A percentile compares a stretch with the other conserved stretches of the same genome.
Evolutionary conservation across 2,329 filamentous ascomycete species (phyloP).

Genomic region (Setomelanomma holmii): DNA sequence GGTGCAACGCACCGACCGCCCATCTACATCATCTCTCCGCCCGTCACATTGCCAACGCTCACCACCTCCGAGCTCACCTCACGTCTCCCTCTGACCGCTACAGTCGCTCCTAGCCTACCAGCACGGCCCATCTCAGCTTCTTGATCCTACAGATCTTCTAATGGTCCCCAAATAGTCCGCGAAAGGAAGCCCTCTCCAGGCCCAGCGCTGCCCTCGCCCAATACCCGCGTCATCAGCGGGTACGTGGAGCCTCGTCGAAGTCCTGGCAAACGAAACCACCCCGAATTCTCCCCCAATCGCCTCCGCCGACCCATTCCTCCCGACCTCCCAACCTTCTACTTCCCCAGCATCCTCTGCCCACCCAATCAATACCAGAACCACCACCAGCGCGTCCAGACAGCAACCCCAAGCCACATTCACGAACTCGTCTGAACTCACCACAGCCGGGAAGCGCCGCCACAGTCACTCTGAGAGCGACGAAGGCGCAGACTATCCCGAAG

Average conservation of each 20-base stretch:
- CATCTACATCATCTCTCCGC: constrained; percentile 20
- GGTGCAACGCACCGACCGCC: constrained; percentile 7
- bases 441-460: constrained; percentile 42
- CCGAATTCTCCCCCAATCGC: constrained; percentile 65
- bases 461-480: constrained; percentile 40
- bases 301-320: constrained; percentile 71
- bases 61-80: constrained; percentile 15
- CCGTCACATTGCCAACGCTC: constrained; percentile 32
- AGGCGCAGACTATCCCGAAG: constrained; percentile 23
- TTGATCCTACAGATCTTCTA: constrained; percentile 4
- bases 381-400: constrained; percentile 19
- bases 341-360: constrained; percentile 46
- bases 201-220: constrained; percentile 28
- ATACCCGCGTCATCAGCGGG: constrained; percentile 41
- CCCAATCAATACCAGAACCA: constrained; percentile 25
- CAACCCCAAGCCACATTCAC: constrained; percentile 21
- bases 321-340: constrained; percentile 60
- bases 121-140: constrained; percentile 9
- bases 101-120: background rate
- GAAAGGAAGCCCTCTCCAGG: constrained; percentile 22
- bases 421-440: constrained; percentile 18
- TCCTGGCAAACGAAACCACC: constrained; percentile 75
- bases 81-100: constrained; percentile 4
- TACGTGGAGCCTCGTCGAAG: constrained; percentile 51
- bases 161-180: constrained; percentile 24